Evolutionary conservation across 1,284 basidiomycete genomes (phyloP).

Genomic region (Malassezia dermatis): DNA sequence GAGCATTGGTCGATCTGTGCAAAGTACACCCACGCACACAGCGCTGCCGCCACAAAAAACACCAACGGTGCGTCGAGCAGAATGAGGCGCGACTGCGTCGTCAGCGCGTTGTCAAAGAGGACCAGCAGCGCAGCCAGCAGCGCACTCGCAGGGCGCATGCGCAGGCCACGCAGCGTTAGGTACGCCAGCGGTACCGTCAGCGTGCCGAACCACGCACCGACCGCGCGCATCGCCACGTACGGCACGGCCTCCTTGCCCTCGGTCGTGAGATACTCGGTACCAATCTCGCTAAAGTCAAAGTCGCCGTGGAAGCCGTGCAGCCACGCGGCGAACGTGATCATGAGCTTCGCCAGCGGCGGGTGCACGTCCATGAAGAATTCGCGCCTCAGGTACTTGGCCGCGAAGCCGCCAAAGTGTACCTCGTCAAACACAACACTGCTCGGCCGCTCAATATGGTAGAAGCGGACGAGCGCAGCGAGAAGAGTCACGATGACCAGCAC

Average conservation of each 20-base stretch:
- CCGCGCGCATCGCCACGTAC: conserved; percentile 87
- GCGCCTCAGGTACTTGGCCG: conserved; percentile 75
- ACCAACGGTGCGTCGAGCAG: conserved; percentile 92
- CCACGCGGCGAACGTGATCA: conserved; percentile 82
- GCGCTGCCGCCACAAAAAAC: conserved; percentile 88
- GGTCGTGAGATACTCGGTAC: conserved; percentile 48
- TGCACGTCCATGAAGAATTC: conserved; percentile 91
- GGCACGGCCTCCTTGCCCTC: conserved; percentile 56
- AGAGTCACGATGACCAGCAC: conserved; percentile 18
- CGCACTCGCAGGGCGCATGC: conserved; percentile 71
- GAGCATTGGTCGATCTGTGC: conserved; percentile 68
- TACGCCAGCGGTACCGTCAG: conserved; percentile 82
- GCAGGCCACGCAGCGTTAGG: conserved; percentile 81
- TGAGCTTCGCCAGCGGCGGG: conserved; percentile 86
- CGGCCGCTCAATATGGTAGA: conserved; percentile 35
- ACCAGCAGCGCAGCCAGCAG: conserved; percentile 79
- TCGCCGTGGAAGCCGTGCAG: conserved; percentile 81
- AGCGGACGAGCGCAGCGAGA: conserved; percentile 28
- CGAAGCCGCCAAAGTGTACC: conserved; percentile 53
- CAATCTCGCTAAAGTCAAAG: conserved; percentile 95
- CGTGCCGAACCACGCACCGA: conserved; percentile 81
- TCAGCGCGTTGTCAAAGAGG: conserved; percentile 89
- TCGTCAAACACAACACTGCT: conserved; percentile 47
- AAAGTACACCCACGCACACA: conserved; percentile 80
- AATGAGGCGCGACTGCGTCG: conserved; percentile 91